Evolutionary conservation across 192 early-diverging fungal species (phyloP).

Genomic region (Umbelopsis sp.): DNA sequence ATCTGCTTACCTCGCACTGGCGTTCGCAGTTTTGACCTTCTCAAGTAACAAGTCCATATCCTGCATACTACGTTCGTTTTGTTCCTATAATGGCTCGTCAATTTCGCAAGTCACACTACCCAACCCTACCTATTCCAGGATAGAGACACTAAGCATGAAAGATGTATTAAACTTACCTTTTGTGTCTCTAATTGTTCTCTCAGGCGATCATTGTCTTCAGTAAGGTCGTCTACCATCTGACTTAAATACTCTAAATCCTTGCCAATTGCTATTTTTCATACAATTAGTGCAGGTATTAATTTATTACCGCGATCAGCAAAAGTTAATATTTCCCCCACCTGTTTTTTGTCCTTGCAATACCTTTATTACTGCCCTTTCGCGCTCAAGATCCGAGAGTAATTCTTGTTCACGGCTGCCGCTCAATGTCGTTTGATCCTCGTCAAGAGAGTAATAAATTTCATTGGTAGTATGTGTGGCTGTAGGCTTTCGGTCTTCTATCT

Average conservation of each 20-base stretch:
- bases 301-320: too few relatives aligned
- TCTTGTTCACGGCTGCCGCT: background rate
- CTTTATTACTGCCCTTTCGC: constrained; percentile 13
- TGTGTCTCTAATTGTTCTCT: constrained; percentile 28
- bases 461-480: background rate
- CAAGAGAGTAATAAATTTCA: background rate
- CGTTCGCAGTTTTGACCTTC: constrained; percentile 28
- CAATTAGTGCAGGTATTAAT: too few relatives aligned
- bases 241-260: constrained; percentile 37
- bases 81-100: background rate
- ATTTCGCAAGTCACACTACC: background rate
- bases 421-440: background rate
- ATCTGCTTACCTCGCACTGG: constrained; percentile 25
- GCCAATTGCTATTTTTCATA: constrained; percentile 32
- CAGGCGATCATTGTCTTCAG: constrained; percentile 22
- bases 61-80: constrained; percentile 19
- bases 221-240: constrained; percentile 34
- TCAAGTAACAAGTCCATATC: constrained; percentile 37
- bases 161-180: constrained; percentile 24
- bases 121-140: too few relatives aligned
- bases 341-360: constrained; percentile 38
- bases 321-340: too few relatives aligned
- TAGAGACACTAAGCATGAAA: too few relatives aligned
- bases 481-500: background rate
- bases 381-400: background rate